A percentile compares a stretch with the other conserved stretches of the same genome.
phyloP scores from a whole-genome alignment of 2,329 filamentous ascomycete genomes.

The Escovopsis sp. region DNA sequence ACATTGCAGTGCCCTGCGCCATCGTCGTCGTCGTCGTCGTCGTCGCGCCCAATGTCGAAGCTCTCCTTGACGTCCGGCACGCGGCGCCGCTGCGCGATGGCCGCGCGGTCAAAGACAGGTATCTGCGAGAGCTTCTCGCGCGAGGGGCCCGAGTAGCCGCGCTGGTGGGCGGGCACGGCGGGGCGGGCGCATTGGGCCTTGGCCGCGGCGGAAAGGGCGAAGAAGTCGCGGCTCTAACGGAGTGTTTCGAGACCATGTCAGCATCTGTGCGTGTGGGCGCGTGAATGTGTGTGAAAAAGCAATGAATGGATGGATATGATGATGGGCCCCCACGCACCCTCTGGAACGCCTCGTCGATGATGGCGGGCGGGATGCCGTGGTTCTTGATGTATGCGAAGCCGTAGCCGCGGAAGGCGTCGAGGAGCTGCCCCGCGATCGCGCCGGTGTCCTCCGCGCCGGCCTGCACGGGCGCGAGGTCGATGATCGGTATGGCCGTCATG shows the following conservation, averaged over 20 bases:
- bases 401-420: constrained; percentile 16
- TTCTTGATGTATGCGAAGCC: constrained; percentile 22
- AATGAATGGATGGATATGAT: too few species aligned
- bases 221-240: constrained; percentile 14
- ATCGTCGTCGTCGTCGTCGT: constrained; percentile 6
- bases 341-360: constrained; percentile 23
- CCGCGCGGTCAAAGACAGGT: constrained; percentile 15
- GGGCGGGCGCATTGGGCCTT: constrained; percentile 17
- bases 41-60: constrained; percentile 23
- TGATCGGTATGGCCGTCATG: constrained; percentile 8
- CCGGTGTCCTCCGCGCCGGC: constrained; percentile 4
- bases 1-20: too few species aligned
- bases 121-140: constrained; percentile 19
- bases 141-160: constrained; percentile 19
- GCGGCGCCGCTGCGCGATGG: constrained; percentile 11
- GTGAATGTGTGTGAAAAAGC: too few species aligned
- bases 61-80: constrained; percentile 25
- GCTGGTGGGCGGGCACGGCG: constrained; percentile 17
- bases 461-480: constrained; percentile 8
- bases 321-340: constrained; percentile 12
- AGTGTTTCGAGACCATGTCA: not conserved
- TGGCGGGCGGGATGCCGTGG: constrained; percentile 18
- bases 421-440: constrained; percentile 9
- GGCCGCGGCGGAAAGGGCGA: constrained; percentile 14
- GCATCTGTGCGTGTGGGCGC: too few species aligned